Evolutionary conservation across 768 basidiomycete genomes (phyloP), one percentile per base, ranked within the genome.

Genomic region (Boletus insuetus): DNA sequence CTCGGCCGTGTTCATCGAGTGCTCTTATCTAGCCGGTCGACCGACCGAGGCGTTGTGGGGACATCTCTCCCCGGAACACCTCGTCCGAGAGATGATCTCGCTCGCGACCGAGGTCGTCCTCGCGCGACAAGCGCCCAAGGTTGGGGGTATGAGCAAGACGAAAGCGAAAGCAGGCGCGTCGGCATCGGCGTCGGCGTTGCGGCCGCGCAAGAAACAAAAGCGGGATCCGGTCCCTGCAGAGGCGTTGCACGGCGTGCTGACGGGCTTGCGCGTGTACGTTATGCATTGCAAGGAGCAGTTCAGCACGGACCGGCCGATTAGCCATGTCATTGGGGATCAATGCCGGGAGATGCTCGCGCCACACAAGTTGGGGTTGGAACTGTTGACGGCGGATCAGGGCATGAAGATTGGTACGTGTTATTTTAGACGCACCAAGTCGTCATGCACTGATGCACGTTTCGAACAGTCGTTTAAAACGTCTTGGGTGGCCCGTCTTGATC

Each of bases 1-100:
- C 16, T 79, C 82, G 32, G 79, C 83, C n/a, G 81, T 98, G 53
- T 98, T 98, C 67, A 91, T 98, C 66, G 96, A 98, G 74, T 98
- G 96, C 70, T 96, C 94, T 2, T 94, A 87, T 75, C 85, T 88
- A 20, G 80, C 83, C 1, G 87, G 87, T 0, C 79, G 95, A 55
- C 76, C 79, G 17, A 79, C 84, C 59, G 79, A 84, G 44, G 66
- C 76, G 50, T 77, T 98, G 41, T 96, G 83, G 69, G 96, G 96
- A 0, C 96, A 98, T 62, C 79, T 98, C 13, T 87, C 79, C 34
- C 94, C 96, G 0, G 83, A 83, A 22, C 88, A 91, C 60, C 74
- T 98, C 32, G 80, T 81, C 3, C 79, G 83, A 51, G 96, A 98
- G 73, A 78, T 98, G 51, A 64, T 77, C 9, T 72, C 73, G 1